Percentiles rank a stretch among this genome's conserved stretches.
Conservation (phyloP, 768 basidiomycete genomes). For the Mycena leptocephala region DNA sequence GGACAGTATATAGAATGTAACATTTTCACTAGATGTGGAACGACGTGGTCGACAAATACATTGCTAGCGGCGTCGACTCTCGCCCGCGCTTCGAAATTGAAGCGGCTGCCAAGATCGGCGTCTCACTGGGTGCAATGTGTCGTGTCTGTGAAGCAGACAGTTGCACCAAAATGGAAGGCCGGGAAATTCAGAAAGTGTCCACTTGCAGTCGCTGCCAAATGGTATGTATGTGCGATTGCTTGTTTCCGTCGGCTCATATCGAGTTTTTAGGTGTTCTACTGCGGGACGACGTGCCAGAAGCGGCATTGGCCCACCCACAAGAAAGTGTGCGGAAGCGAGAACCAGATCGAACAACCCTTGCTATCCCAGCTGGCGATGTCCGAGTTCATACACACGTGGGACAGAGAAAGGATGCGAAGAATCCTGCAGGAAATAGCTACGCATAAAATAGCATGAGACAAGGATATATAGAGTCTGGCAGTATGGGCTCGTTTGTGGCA, state of each 20-base stretch:
- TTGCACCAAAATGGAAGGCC: constrained; percentile 34
- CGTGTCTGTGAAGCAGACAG: constrained; percentile 37
- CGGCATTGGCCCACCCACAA: constrained; percentile 36
- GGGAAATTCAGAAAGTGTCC: constrained; percentile 30
- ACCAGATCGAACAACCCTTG: too few species aligned
- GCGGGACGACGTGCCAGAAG: constrained; percentile 36
- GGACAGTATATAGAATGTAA: too few species aligned
- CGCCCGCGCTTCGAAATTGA: constrained; percentile 38
- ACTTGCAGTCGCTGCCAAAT: constrained; percentile 43
- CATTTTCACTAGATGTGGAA: constrained; percentile 46
- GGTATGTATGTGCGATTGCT: constrained; percentile 18
- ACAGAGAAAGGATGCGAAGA: too few species aligned
- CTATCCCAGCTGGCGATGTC: too few species aligned
- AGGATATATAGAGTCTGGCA: too few species aligned
- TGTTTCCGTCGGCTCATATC: neutral
- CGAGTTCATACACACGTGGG: too few species aligned
- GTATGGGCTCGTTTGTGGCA: too few species aligned
- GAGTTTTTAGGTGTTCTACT: constrained; percentile 38
- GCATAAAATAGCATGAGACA: too few species aligned
- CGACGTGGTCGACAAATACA: constrained; percentile 42
- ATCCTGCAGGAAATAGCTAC: too few species aligned
- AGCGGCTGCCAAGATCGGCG: constrained; percentile 39
- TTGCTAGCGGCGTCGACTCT: constrained; percentile 27
- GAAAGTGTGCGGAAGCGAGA: neutral
- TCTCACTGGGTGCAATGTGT: constrained; percentile 39